A percentile compares a stretch with the other conserved stretches of the same genome.
These are phyloP conservation scores for Chalciporus sp. DNA, from an alignment of 1,284 basidiomycete genomes.

Conservation along the genomic window DNA sequence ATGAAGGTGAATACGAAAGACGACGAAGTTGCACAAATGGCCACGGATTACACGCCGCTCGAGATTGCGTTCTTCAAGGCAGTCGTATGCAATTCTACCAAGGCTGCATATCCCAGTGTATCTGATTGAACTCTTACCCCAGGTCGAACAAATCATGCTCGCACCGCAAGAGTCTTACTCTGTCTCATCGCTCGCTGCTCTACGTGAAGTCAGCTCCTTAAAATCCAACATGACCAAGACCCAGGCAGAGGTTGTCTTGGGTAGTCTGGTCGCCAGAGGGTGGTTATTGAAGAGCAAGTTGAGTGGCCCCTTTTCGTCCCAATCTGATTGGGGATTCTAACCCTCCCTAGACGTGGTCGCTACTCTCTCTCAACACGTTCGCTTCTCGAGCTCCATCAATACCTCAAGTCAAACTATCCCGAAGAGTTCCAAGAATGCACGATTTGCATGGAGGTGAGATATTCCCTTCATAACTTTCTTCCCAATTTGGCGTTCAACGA, in stretches of 20 bases:
- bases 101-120: background rate
- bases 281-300: conserved; percentile 81
- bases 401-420: conserved; percentile 74
- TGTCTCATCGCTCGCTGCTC: conserved; percentile 73
- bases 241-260: conserved; percentile 71
- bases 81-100: conserved; percentile 51
- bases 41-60: conserved; percentile 74
- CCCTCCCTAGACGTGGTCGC: conserved; percentile 55
- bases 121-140: conserved; percentile 6
- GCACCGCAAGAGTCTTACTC: conserved; percentile 75
- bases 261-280: conserved; percentile 79
- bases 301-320: conserved; percentile 30
- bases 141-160: conserved; percentile 89
- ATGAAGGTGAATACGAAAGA: conserved; percentile 73
- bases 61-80: conserved; percentile 85
- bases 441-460: conserved; percentile 68
- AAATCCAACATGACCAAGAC: conserved; percentile 73
- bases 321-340: conserved; percentile 2
- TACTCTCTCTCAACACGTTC: conserved; percentile 80
- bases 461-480: background rate
- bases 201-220: conserved; percentile 66
- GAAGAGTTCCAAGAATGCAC: conserved; percentile 75
- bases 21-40: conserved; percentile 79
- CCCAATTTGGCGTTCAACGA: conserved; percentile 48
- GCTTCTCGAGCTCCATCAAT: conserved; percentile 72